Evolutionary conservation across 495 filamentous ascomycete species (phyloP).

Genomic region (Endocarpon pusillum): DNA sequence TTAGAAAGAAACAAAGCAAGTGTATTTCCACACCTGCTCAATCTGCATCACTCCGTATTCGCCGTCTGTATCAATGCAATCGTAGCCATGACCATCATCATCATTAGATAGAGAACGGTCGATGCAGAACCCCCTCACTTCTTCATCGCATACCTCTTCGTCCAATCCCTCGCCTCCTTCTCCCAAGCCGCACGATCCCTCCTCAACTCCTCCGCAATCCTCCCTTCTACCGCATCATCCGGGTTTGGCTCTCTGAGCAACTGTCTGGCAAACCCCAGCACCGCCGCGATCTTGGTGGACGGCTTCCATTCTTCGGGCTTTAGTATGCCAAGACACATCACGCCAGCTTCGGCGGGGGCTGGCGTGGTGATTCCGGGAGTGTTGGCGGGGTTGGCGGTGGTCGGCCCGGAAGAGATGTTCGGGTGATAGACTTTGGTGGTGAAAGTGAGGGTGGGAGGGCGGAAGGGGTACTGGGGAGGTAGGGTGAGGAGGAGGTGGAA

Average conservation of each 20-base stretch:
- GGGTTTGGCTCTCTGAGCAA: conserved; percentile 77
- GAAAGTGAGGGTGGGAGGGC: conserved; percentile 73
- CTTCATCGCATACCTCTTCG: conserved; percentile 53
- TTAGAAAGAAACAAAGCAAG: too few relatives aligned
- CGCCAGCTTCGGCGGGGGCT: conserved; percentile 79
- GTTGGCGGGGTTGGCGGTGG: conserved; percentile 67
- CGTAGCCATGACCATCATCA: too few relatives aligned
- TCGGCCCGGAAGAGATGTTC: conserved; percentile 91
- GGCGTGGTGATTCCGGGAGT: conserved; percentile 98
- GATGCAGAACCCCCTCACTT: conserved; percentile 4
- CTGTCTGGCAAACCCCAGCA: conserved; percentile 63
- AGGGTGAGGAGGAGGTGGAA: conserved; percentile 66
- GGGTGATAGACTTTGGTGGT: conserved; percentile 95
- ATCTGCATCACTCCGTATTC: too few relatives aligned
- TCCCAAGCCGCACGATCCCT: conserved; percentile 58
- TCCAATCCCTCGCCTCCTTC: conserved; percentile 70
- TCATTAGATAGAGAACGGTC: too few relatives aligned
- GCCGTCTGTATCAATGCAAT: too few relatives aligned
- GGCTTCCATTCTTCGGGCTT: conserved; percentile 93
- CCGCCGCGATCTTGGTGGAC: conserved; percentile 52
- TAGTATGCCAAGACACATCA: conserved; percentile 82
- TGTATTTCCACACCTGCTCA: too few relatives aligned
- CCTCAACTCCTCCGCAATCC: conserved; percentile 75
- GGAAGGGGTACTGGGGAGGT: conserved; percentile 86
- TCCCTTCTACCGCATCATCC: conserved; percentile 81